Conservation (phyloP, 2,329 filamentous ascomycete species). For the Juglanconis juglandina region DNA sequence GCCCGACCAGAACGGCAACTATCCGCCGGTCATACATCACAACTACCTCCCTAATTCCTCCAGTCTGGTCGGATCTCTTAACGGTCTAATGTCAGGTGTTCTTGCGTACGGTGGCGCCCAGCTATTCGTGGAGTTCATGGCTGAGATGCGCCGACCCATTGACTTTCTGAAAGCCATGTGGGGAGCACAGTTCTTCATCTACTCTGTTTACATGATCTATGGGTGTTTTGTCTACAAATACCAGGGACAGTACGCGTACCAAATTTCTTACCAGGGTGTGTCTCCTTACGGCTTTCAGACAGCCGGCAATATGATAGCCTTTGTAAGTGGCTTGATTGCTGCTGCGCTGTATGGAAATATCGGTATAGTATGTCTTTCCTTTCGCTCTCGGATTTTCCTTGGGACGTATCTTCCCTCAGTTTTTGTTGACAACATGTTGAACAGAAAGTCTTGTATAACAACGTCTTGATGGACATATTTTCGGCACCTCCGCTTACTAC, state of each 20-base stretch:
- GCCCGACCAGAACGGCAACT: slow-evolving; percentile 30
- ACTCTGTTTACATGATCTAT: slow-evolving; percentile 38
- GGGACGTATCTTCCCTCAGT: background rate
- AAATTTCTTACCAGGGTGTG: slow-evolving; percentile 2
- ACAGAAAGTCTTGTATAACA: slow-evolving; percentile 45
- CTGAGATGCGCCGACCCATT: slow-evolving; percentile 42
- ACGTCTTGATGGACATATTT: slow-evolving; percentile 47
- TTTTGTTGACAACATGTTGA: background rate
- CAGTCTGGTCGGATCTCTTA: slow-evolving; percentile 43
- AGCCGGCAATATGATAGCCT: slow-evolving; percentile 37
- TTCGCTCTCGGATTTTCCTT: no score
- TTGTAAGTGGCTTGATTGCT: slow-evolving; percentile 40
- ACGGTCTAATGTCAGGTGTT: slow-evolving; percentile 52
- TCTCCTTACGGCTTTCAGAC: slow-evolving; percentile 37
- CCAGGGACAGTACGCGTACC: slow-evolving; percentile 3
- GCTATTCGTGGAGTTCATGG: slow-evolving; percentile 55
- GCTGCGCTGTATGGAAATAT: slow-evolving; percentile 48
- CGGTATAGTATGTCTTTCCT: slow-evolving; percentile 31
- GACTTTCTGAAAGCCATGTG: slow-evolving; percentile 42
- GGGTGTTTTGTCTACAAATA: slow-evolving; percentile 23
- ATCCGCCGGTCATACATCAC: slow-evolving; percentile 35
- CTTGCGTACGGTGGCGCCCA: slow-evolving; percentile 58
- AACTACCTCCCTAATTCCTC: slow-evolving; percentile 38
- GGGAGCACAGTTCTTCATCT: slow-evolving; percentile 39
- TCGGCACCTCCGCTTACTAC: slow-evolving; percentile 43